Percentiles rank a stretch among this genome's conserved stretches.
These are phyloP conservation scores for Posidonia australis DNA, from an alignment of 106 monocot genomes.

Conservation along the genomic window DNA sequence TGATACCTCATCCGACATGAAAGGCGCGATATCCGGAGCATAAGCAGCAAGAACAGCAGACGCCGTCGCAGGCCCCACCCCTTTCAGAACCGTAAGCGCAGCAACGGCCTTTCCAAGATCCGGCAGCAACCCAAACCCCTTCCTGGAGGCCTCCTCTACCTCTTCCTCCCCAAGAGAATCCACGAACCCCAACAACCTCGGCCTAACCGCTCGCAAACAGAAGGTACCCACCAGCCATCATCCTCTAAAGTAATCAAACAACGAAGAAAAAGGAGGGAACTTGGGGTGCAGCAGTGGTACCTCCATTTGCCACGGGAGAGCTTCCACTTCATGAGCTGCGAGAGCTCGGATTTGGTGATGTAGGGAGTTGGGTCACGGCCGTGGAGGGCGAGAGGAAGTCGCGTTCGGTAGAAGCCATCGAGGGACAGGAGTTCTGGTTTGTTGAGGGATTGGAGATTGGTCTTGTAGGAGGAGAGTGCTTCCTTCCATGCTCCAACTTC, in stretches of 20 bases:
- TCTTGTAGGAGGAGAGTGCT: constrained; percentile 37
- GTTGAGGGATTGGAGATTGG: constrained; percentile 29
- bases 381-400: constrained; percentile 48
- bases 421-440: constrained; percentile 63
- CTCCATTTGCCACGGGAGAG: constrained; percentile 93
- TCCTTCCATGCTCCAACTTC: constrained; percentile 40
- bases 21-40: constrained; percentile 73
- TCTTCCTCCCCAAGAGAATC: constrained; percentile 34
- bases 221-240: background rate
- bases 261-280: background rate
- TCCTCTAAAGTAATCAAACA: background rate
- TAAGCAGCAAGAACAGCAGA: constrained; percentile 85
- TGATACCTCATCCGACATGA: constrained; percentile 91
- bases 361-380: constrained; percentile 50
- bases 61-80: constrained; percentile 85
- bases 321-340: constrained; percentile 77
- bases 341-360: constrained; percentile 63
- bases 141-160: constrained; percentile 58
- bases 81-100: constrained; percentile 67
- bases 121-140: constrained; percentile 51
- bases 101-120: constrained; percentile 52
- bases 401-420: constrained; percentile 54
- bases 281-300: constrained; percentile 12
- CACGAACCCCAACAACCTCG: constrained; percentile 62
- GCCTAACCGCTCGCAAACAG: constrained; percentile 24